Base-by-base conservation (phyloP, 148 eudicot genomes). In the Fagopyrum esculentum region DNA sequence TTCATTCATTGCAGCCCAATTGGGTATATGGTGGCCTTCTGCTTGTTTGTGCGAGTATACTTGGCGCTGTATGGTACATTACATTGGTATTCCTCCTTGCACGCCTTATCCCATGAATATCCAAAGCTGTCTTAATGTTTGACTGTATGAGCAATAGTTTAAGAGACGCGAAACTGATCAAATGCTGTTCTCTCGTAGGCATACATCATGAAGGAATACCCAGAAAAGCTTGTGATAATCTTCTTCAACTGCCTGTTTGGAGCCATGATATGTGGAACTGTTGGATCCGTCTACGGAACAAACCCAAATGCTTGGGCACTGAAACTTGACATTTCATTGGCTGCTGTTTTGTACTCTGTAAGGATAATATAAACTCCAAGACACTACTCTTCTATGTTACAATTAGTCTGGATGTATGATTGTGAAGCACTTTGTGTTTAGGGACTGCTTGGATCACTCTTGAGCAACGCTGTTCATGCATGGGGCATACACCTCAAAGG, bases 61-160 rank as follows among this genome's bases (percentile, higher is more conserved):
- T 91, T 26, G 84, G 84, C 52, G 91, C 97, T 16, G 74, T 91
- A 74, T 91, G 95, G 93, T 93, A 88, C 82, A 88, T 91, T 77
- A 80, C 88, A 70, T 91, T 83, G 98, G 97, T 93, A 86, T 50
- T 22, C 15, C 15, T 12, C 46, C 30, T 26, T 30, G 1, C 35
- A 3, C 6, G 26, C 26, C 26, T 22, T 22, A 22, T 0, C 26
- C 26, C 26, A 22, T 22, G 26, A 22, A 22, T 22, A 22, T 22
- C 26, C 26, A 0, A 22, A 22, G 16, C 3, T n/a, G 40, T 35
- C 40, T 35, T 35, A 35, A 35, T 35, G 26, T 22, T 22, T 22
- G 26, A 22, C 26, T 22, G 40, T 35, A 35, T 35, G 40, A 35
- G 40, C 40, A 35, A 35, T 35, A 35, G 40, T 35, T 35, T 1